Evolutionary conservation across 2,329 filamentous ascomycete genomes (phyloP), one percentile per base, ranked within the genome.

Genomic region (Botryotinia narcissicola): DNA sequence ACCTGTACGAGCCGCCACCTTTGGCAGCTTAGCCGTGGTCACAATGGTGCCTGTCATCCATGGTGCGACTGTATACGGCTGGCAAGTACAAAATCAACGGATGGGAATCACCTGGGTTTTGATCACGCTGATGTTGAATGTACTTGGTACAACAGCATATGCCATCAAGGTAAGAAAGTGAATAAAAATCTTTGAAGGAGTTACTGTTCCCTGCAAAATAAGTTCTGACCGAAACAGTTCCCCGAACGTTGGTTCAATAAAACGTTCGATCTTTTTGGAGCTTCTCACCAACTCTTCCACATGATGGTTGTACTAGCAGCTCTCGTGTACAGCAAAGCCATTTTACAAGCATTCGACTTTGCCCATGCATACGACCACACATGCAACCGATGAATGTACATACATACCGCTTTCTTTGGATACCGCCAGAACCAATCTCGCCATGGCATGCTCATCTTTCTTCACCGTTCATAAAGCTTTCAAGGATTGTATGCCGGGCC

Each of bases 271-370:
- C 77, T 87, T 2, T 80, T 84, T 32, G 85, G 85, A 1, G 81
- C 84, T 1, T 85, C 84, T 72, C 85, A 87, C 77, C 84, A 87
- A 78, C 77, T 86, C 35, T 84, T 87, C 79, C 85, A 87, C 73
- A 74, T 86, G 3, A 80, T 84, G 74, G 84, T 87, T 22, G 78
- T 86, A 29, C 78, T 82, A 18, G 85, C 84, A 3, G 83, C 81
- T 1, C 73, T 84, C 25, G 78, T 81, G 6, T 83, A 83, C 68
- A 80, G 80, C 29, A 76, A 78, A 64, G 83, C 81, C 16, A 79
- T 85, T 48, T 57, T 83, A 42, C 78, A 78, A 75, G 81, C 82
- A 35, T 84, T 83, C 74, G 80, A 83, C 71, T 82, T 80, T 73
- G 75, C 78, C 35, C 81, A 82, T 72, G 67, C 73, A 59, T 44